Evolutionary conservation across 345 rosid species (phyloP), one percentile per base, ranked within the genome.

Genomic region (Eucalyptus pumila): DNA sequence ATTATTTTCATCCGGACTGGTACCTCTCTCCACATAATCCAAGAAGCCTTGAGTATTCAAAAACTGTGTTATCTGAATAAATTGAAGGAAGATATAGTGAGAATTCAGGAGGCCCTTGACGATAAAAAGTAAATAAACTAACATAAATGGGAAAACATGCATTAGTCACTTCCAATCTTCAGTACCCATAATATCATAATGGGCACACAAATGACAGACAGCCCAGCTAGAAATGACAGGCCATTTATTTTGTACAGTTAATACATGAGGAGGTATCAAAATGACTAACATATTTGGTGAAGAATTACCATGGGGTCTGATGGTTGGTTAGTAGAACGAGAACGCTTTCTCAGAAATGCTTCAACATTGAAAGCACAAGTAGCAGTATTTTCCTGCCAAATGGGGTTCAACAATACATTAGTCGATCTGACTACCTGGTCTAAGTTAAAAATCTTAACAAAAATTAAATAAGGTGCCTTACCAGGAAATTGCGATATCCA

Each of bases 401-500:
- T 42, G 30, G 34, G 52, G 87, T 89, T 52, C 86, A 88, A 45
- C 83, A 81, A 86, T 81, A 86, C 88, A 87, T 87, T 76, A 88
- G 86, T 51, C 2, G 10, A 56, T 56, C 16, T 4, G 42, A 45
- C 37, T 40, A 83, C 60, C 48, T 21, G 42, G 60, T 47, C 42
- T 23, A 89, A 65, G 62, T 16, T 42, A 8, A 42, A 86, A 86
- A 89, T 87, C 86, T 56, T 88, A 72, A 89, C 69, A 88, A 87
- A 89, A 58, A 69, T 45, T 54, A 87, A 90, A 37, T 42, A 80
- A 90, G 30, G 8, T 88, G 85, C 49, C 99, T 76, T 96, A 98
- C 99, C 85, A 98, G 92, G 92, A 98, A 98, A 93, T 98, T 98
- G 94, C 98, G 99, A 92, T 98, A 98, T 94, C 99, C 99, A 90